phyloP scores from a whole-genome alignment of 1,284 basidiomycete species.

The Melampsora americana region DNA sequence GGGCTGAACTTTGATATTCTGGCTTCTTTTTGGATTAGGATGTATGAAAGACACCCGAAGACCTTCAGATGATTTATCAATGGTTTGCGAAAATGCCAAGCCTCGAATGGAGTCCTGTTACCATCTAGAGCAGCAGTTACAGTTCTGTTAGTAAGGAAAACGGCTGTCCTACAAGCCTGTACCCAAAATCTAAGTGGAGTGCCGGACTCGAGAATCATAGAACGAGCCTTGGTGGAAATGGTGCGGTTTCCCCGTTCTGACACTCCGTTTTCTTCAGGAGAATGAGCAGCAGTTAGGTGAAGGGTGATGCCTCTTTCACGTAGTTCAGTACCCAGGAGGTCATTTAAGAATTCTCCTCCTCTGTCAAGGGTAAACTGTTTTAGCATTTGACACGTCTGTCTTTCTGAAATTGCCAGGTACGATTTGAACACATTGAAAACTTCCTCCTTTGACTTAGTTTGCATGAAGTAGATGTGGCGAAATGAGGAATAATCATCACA shows the following conservation, averaged over 20 bases:
- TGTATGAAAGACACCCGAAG: neutral
- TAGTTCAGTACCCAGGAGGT: neutral
- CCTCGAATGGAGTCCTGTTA: neutral
- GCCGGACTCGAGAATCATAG: neutral
- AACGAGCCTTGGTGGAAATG: neutral
- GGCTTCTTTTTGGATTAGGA: neutral
- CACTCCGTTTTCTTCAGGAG: slow-evolving; percentile 2
- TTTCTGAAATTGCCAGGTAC: neutral
- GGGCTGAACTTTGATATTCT: neutral
- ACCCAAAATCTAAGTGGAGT: neutral
- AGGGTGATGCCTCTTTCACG: neutral
- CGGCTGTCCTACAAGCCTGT: neutral
- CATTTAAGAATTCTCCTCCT: too few relatives aligned
- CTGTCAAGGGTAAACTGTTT: neutral
- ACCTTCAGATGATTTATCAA: neutral
- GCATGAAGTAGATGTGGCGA: too few relatives aligned
- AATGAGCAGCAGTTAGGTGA: slow-evolving; percentile 4
- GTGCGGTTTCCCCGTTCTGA: too few relatives aligned
- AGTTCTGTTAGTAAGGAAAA: too few relatives aligned
- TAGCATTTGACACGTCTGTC: neutral
- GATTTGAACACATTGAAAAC: neutral
- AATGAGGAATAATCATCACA: too few relatives aligned
- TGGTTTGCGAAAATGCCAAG: neutral
- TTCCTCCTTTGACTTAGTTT: too few relatives aligned
- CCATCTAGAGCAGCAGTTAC: neutral